These are phyloP conservation scores for Globisporangium barbulae DNA, from an alignment of 352 stramenopile genomes.

Conservation along the genomic window DNA sequence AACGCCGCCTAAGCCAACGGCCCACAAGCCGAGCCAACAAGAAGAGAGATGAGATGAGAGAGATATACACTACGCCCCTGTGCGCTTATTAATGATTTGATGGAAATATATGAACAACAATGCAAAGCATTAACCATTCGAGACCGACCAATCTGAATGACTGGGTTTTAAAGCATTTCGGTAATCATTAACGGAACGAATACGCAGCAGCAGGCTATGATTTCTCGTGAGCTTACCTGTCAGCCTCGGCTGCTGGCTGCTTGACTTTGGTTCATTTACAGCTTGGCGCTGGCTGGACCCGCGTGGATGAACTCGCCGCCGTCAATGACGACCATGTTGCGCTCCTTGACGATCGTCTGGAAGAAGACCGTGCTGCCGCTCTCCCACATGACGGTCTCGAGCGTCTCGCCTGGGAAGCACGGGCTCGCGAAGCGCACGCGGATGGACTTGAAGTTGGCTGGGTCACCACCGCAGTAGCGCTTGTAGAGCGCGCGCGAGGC, in stretches of 20 bases:
- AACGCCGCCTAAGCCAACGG: constrained; percentile 6
- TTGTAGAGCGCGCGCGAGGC: constrained; percentile 77
- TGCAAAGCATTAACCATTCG: constrained; percentile 14
- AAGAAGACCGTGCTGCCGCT: constrained; percentile 56
- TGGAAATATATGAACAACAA: constrained; percentile 20
- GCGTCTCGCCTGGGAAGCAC: constrained; percentile 82
- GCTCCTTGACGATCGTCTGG: constrained; percentile 73
- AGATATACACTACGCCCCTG: constrained; percentile 14
- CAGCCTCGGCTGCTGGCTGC: background rate
- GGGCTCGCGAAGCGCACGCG: constrained; percentile 87
- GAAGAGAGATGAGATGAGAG: background rate
- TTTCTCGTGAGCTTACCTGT: background rate
- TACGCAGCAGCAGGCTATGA: background rate
- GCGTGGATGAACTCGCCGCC: constrained; percentile 73
- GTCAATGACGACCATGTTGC: constrained; percentile 72
- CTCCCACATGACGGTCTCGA: constrained; percentile 85
- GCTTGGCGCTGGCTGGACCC: constrained; percentile 7
- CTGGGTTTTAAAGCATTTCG: background rate
- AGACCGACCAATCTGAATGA: background rate
- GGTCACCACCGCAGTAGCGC: constrained; percentile 69
- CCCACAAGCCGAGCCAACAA: background rate
- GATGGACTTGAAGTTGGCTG: constrained; percentile 76
- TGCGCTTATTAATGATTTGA: constrained; percentile 17
- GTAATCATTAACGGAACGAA: background rate
- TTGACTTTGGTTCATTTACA: constrained; percentile 6